Evolutionary conservation across 1,284 basidiomycete species (phyloP), one percentile per base, ranked within the genome.

Genomic region (Coniferiporia sulphurascens): DNA sequence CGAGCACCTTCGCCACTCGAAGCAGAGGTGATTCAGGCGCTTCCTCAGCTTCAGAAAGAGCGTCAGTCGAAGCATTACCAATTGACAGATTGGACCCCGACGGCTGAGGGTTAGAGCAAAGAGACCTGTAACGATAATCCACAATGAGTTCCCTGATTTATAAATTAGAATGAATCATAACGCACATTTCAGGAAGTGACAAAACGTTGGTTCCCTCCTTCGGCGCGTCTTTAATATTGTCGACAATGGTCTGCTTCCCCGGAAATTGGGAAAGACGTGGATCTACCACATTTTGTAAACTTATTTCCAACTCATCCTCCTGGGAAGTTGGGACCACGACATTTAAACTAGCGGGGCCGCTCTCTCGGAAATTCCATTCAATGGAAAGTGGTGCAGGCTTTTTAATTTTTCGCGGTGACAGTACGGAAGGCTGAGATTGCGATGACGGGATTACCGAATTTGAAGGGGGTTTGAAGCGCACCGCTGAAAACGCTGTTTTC

Each of bases 221-320:
- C 19, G 9, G 48, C 17, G 19, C 35, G 13, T 48, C 34, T 38
- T 21, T 35, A 10, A 8, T n/a, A 35, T 6, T 6, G 32, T n/a
- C 34, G 32, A 50, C 32, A 35, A 8, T 36, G 4, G 15, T 4
- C 4, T 5, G 8, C 15, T 4, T 45, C n/a, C 34, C n/a, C 34
- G 15, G 10, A 8, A 41, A 4, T 19, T 56, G 54, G 4, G 32
- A 21, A 1, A 27, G 46, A 13, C 12, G 35, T 5, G 45, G 45
- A 36, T 13, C 41, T 35, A 13, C 12, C 7, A 15, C 52, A 43
- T 53, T 51, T 13, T 22, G 13, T n/a, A 56, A 48, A 27, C 44
- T 52, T n/a, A 62, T 35, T 27, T 62, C 60, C n/a, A 36, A 15
- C 46, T 62, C 60, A n/a, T 62, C 60, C 46, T 59, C 57, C 41